Evolutionary conservation across 192 early-diverging fungal species (phyloP).

Genomic region (Kickxella alabastrina): DNA sequence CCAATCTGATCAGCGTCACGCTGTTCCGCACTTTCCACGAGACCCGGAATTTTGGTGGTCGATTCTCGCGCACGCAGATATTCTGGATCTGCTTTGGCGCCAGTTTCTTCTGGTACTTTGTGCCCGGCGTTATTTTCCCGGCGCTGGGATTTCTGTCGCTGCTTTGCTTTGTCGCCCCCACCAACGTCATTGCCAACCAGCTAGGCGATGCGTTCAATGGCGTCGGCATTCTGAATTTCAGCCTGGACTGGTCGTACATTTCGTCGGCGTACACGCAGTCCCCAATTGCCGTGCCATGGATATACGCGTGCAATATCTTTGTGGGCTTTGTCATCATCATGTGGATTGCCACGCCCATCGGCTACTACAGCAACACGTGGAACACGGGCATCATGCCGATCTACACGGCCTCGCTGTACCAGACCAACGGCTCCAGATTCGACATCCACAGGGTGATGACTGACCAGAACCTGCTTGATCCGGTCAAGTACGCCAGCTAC

Average conservation of each 20-base stretch:
- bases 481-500: conserved; percentile 54
- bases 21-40: conserved; percentile 78
- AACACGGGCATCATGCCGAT: conserved; percentile 57
- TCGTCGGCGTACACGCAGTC: conserved; percentile 55
- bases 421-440: conserved; percentile 53
- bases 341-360: conserved; percentile 70
- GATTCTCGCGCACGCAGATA: conserved; percentile 51
- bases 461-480: conserved; percentile 53
- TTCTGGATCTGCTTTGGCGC: conserved; percentile 51
- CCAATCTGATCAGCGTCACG: conserved; percentile 69
- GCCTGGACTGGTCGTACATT: conserved; percentile 72
- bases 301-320: conserved; percentile 66
- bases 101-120: conserved; percentile 55
- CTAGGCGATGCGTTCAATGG: conserved; percentile 54
- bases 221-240: conserved; percentile 66
- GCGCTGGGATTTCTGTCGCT: conserved; percentile 61
- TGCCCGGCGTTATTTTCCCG: conserved; percentile 69
- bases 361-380: conserved; percentile 68
- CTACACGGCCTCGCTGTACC: conserved; percentile 62
- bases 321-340: conserved; percentile 68
- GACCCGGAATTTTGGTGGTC: conserved; percentile 45
- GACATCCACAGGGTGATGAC: conserved; percentile 58
- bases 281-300: conserved; percentile 73
- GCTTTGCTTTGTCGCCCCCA: conserved; percentile 56
- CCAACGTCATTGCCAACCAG: conserved; percentile 48